A percentile compares a stretch with the other conserved stretches of the same genome.
Conservation (phyloP, 2,329 filamentous ascomycete genomes). For the Cercospora zeae-maydis region DNA sequence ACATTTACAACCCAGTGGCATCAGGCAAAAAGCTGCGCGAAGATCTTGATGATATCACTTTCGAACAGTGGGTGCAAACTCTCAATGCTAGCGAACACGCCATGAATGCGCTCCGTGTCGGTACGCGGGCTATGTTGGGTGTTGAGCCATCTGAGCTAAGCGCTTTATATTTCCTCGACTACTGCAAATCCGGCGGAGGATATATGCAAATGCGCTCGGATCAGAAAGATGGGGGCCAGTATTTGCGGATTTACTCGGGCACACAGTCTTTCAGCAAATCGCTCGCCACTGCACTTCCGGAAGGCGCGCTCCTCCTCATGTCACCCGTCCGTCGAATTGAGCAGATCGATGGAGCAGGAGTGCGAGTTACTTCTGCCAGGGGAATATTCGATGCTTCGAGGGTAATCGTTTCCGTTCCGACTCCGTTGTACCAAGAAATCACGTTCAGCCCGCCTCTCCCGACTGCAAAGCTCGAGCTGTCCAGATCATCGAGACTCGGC, state of each 20-base stretch:
- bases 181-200: constrained; percentile 53
- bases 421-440: constrained; percentile 47
- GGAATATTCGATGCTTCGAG: constrained; percentile 40
- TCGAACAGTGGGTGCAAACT: constrained; percentile 40
- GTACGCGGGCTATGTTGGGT: constrained; percentile 52
- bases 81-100: constrained; percentile 35
- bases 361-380: constrained; percentile 32
- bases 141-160: constrained; percentile 49
- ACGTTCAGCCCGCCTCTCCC: constrained; percentile 49
- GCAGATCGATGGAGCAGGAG: constrained; percentile 13
- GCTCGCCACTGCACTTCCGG: constrained; percentile 38
- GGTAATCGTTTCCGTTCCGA: constrained; percentile 51
- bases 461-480: constrained; percentile 35
- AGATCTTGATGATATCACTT: constrained; percentile 39
- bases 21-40: constrained; percentile 26
- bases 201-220: constrained; percentile 54
- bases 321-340: constrained; percentile 26
- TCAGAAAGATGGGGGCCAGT: constrained; percentile 51
- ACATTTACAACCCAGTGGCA: constrained; percentile 27
- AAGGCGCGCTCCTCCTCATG: constrained; percentile 19
- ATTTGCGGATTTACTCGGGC: constrained; percentile 50
- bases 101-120: constrained; percentile 42
- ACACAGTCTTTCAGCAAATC: constrained; percentile 44
- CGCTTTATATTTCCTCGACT: constrained; percentile 55
- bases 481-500: constrained; percentile 34